Conservation (phyloP, 2,329 filamentous ascomycete species). For the Hypoxylon sp. region DNA sequence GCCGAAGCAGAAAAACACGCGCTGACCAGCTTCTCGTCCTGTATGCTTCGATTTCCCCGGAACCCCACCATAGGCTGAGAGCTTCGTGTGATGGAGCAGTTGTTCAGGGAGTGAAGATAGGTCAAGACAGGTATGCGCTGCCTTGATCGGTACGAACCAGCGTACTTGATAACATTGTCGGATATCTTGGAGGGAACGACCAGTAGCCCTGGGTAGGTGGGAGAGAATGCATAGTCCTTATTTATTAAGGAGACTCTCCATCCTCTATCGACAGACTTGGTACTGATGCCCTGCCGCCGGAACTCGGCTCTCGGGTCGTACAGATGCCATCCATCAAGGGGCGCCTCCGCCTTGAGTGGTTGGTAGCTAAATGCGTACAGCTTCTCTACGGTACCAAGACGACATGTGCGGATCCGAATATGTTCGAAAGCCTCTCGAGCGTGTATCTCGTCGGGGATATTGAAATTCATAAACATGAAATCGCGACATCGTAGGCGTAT, state of each 20-base stretch:
- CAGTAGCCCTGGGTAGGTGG: conserved; percentile 87
- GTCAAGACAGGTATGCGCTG: conserved; percentile 87
- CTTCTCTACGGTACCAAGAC: conserved; percentile 82
- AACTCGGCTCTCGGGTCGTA: conserved; percentile 91
- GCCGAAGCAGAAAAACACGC: conserved; percentile 86
- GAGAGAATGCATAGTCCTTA: conserved; percentile 86
- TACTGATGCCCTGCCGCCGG: conserved; percentile 83
- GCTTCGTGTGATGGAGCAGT: conserved; percentile 94
- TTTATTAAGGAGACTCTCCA: conserved; percentile 96
- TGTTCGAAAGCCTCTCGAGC: conserved; percentile 89
- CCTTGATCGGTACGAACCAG: conserved; percentile 85
- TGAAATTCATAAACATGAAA: conserved; percentile 92
- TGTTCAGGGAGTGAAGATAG: conserved; percentile 96
- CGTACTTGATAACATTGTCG: conserved; percentile 97
- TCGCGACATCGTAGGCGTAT: conserved; percentile 91
- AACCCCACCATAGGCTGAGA: conserved; percentile 92
- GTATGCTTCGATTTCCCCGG: conserved; percentile 86
- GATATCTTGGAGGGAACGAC: conserved; percentile 89
- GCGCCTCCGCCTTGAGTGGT: conserved; percentile 75
- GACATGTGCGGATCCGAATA: conserved; percentile 82
- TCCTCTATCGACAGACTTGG: conserved; percentile 76
- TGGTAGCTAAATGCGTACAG: conserved; percentile 90
- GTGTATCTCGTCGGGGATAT: conserved; percentile 76
- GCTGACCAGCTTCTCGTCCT: conserved; percentile 92
- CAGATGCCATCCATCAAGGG: conserved; percentile 79